These are phyloP conservation scores for Apiotrichum brassicae DNA, from an alignment of 1,284 basidiomycete species.

Conservation along the genomic window DNA sequence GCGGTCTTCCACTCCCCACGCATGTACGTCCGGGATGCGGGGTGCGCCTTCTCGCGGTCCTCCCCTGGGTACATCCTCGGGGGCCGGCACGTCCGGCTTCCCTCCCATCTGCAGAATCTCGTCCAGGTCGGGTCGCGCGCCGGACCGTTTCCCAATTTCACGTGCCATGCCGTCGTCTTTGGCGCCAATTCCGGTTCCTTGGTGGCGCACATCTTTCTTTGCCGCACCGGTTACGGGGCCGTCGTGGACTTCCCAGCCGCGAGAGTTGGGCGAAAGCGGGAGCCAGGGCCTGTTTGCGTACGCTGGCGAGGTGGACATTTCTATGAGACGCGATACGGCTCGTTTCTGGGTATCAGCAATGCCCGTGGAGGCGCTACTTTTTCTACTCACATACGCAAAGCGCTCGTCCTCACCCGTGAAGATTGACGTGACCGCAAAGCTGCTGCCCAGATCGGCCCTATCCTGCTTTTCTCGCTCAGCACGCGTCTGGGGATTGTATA, in stretches of 20 bases:
- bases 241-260: constrained; percentile 46
- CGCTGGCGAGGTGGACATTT: constrained; percentile 56
- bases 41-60: constrained; percentile 25
- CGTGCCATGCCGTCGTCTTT: constrained; percentile 4
- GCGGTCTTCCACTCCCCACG: constrained; percentile 46
- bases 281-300: constrained; percentile 50
- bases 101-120: not conserved
- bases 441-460: constrained; percentile 43
- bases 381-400: constrained; percentile 56
- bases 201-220: not conserved
- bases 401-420: constrained; percentile 65
- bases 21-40: constrained; percentile 35
- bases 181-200: not conserved
- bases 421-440: constrained; percentile 52
- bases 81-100: not conserved
- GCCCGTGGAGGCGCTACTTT: not conserved
- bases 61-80: not conserved
- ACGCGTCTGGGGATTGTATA: constrained; percentile 49
- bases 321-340: constrained; percentile 59
- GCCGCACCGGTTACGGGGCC: not conserved
- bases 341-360: no score
- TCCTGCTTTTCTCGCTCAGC: constrained; percentile 29
- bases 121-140: not conserved
- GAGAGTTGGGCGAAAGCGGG: constrained; percentile 25
- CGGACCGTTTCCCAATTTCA: constrained; percentile 1